These are phyloP conservation scores for Pseudocercospora eumusae DNA, from an alignment of 2,329 filamentous ascomycete genomes.

Conservation along the genomic window DNA sequence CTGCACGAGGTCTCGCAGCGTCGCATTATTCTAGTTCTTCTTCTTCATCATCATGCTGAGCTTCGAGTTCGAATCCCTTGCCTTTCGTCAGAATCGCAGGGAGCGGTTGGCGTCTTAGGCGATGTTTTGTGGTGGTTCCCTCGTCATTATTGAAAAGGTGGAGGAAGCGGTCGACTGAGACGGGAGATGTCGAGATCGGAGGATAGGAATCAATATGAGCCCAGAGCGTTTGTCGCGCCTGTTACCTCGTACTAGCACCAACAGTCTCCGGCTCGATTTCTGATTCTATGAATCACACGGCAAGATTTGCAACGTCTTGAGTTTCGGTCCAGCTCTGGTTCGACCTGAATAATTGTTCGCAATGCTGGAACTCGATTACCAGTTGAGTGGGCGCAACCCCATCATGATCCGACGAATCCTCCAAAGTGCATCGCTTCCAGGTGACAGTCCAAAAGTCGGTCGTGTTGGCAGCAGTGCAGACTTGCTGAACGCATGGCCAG, in stretches of 20 bases:
- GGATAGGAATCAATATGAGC: too few relatives aligned
- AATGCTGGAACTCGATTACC: background rate
- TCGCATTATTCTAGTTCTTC: background rate
- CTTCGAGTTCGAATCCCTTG: too few relatives aligned
- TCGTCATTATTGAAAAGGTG: slow-evolving; percentile 27
- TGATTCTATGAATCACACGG: too few relatives aligned
- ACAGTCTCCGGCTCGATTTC: too few relatives aligned
- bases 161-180: slow-evolving; percentile 23
- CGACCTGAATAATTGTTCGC: background rate
- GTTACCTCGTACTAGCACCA: background rate
- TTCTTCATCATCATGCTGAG: background rate
- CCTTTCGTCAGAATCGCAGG: too few relatives aligned
- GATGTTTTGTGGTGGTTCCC: slow-evolving; percentile 37
- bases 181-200: slow-evolving; percentile 23
- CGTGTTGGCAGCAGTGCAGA: background rate
- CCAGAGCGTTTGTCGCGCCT: background rate
- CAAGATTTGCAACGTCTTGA: background rate
- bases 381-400: too few relatives aligned
- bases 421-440: background rate
- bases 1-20: slow-evolving; percentile 1
- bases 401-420: too few relatives aligned
- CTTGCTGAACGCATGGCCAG: background rate
- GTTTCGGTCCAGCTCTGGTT: background rate
- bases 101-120: too few relatives aligned
- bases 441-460: background rate